Base-by-base conservation (phyloP, 345 rosid genomes). In the Pistacia atlantica region DNA sequence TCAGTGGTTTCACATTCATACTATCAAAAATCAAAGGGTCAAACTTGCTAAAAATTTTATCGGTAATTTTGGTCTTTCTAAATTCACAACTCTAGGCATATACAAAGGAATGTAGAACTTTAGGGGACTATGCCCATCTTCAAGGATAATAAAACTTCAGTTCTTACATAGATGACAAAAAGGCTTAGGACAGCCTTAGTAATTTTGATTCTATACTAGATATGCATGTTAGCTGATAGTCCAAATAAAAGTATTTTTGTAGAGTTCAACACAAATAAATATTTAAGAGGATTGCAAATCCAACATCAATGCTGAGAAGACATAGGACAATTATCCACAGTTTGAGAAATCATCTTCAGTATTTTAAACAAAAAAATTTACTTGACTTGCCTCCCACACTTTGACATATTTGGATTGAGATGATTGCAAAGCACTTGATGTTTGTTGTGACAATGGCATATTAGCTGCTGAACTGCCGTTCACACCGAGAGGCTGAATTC, bases 361-460 rank as follows among this genome's bases (percentile, higher is more conserved):
- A 10, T 37, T 37, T 54, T 10, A 78, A 13, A 18, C 12, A 18
- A 7, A 31, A 1, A 22, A 2, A 65, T 7, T 49, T 52, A 49
- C n/a, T 67, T 77, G 28, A 77, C 87, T 83, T 87, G 92, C 99
- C 97, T 96, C 98, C 99, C 98, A 96, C 75, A 96, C 92, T 87
- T 87, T 96, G 12, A 93, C 86, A 81, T 96, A 93, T 90, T 93
- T 93, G 74, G 95, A 86, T 74, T 92, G 95, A 46, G 92, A 77
- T 75, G 90, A 52, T 80, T 90, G 98, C 87, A 90, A 33, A 77
- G 92, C 83, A 72, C 87, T 86, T 49, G 97, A 77, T 18, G 95
- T 81, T 79, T 84, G 95, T 79, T 93, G 98, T 48, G 97, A 80
- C 86, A 93, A 73, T 25, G 89, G 83, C 88, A 90, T 86, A 83